These are phyloP conservation scores for Byssochlamys sp. DNA, from an alignment of 2,329 filamentous ascomycete species.

Conservation along the genomic window DNA sequence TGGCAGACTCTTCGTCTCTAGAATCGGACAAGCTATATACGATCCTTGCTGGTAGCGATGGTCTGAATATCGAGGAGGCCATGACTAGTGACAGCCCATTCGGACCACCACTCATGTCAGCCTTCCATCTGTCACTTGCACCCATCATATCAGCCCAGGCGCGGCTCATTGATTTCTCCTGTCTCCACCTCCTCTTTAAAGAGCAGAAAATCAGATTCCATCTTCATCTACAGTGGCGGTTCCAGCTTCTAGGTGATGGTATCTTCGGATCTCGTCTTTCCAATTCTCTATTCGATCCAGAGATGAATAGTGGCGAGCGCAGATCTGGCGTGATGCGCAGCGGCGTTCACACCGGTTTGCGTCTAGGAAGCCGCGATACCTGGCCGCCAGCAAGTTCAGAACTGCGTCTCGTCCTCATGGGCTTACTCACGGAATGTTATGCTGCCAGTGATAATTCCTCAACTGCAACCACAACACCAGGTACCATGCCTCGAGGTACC, in stretches of 20 bases:
- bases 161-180: conserved; percentile 64
- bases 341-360: conserved; percentile 68
- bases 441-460: conserved; percentile 19
- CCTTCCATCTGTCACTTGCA: conserved; percentile 61
- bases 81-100: conserved; percentile 14
- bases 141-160: conserved; percentile 67
- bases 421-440: conserved; percentile 69
- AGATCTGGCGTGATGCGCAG: conserved; percentile 58
- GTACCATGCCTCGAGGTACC: conserved; percentile 5
- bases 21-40: conserved; percentile 20
- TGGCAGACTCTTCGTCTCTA: conserved; percentile 14
- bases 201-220: conserved; percentile 63
- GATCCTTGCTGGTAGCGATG: conserved; percentile 18
- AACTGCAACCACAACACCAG: conserved; percentile 1
- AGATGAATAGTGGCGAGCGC: conserved; percentile 69
- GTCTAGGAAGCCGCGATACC: conserved; percentile 66
- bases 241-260: conserved; percentile 76
- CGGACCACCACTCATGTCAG: conserved; percentile 38
- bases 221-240: conserved; percentile 64
- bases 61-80: conserved; percentile 9
- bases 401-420: conserved; percentile 78
- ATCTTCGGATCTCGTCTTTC: conserved; percentile 71
- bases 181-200: conserved; percentile 66
- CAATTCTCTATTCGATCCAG: conserved; percentile 73
- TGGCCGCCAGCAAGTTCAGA: conserved; percentile 96